Conservation (phyloP, 179 eudicot genomes). For the Pouteria campechiana region DNA sequence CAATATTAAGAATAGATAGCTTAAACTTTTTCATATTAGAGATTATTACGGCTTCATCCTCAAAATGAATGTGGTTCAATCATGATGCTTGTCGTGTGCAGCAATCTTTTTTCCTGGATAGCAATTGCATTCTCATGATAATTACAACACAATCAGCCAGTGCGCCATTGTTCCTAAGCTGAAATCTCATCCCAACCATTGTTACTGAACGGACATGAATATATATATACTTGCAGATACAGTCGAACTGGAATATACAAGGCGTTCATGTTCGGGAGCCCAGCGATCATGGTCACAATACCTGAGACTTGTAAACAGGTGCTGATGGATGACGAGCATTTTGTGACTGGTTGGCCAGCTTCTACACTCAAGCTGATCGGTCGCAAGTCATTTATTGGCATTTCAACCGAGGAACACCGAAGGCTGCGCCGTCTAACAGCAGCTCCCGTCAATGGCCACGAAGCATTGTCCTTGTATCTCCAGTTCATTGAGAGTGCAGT, state of each 20-base stretch:
- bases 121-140: no score
- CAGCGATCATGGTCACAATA: constrained; percentile 47
- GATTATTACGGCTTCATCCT: no score
- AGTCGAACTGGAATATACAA: constrained; percentile 60
- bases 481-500: constrained; percentile 47
- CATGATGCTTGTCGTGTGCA: no score
- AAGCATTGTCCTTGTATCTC: constrained; percentile 47
- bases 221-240: constrained; percentile 27
- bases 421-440: constrained; percentile 59
- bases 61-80: no score
- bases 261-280: constrained; percentile 56
- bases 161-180: no score
- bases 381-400: constrained; percentile 44
- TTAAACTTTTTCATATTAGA: no score
- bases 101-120: no score
- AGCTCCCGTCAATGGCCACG: constrained; percentile 72
- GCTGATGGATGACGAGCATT: constrained; percentile 28
- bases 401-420: constrained; percentile 56
- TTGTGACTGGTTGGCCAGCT: constrained; percentile 42
- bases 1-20: no score
- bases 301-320: constrained; percentile 27
- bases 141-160: no score
- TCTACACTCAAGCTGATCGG: constrained; percentile 55
- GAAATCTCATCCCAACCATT: no score
- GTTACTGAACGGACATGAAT: not conserved